Conservation (phyloP, 441 rosid genomes). For the Adansonia gregorii region DNA sequence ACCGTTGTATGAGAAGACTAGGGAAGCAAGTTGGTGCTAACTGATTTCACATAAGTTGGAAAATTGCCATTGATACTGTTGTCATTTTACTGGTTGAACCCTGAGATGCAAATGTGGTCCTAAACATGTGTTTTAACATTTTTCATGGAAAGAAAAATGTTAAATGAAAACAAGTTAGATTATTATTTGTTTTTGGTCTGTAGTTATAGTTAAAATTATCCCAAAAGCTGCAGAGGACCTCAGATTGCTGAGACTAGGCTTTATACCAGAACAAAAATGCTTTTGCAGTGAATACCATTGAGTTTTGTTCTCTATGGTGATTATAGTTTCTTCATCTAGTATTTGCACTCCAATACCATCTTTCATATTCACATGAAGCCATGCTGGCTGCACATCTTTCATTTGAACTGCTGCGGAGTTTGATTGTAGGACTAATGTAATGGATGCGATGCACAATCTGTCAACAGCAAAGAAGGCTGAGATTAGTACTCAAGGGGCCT, state of each 20-base stretch:
- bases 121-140: neutral
- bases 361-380: conserved; percentile 14
- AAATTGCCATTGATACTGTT: neutral
- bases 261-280: conserved; percentile 1
- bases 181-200: neutral
- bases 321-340: neutral
- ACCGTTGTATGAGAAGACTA: neutral
- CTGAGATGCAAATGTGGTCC: neutral
- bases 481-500: conserved; percentile 50
- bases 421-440: conserved; percentile 61
- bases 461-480: conserved; percentile 58
- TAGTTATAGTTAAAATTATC: neutral
- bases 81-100: neutral
- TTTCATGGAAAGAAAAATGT: conserved; percentile 1
- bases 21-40: neutral
- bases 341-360: neutral
- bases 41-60: neutral
- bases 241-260: neutral
- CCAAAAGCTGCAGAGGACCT: neutral
- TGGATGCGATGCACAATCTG: conserved; percentile 53
- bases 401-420: conserved; percentile 25
- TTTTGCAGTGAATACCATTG: neutral
- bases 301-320: conserved; percentile 8
- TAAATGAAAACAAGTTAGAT: neutral
- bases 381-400: conserved; percentile 24